Evolutionary conservation across 2,329 filamentous ascomycete species (phyloP).

Genomic region (Aureobasidium sp.): DNA sequence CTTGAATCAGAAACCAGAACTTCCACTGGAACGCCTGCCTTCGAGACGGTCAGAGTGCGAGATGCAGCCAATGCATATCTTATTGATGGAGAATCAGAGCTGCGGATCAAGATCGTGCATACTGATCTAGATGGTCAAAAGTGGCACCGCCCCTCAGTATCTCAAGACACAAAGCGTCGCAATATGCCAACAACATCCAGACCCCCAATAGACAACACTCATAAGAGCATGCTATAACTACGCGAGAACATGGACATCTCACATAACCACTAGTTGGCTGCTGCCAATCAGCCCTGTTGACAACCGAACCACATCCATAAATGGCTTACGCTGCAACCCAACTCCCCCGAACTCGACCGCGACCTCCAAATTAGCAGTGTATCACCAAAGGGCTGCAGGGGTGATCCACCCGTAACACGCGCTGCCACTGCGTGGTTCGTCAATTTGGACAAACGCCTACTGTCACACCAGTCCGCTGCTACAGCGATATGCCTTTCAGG

Average conservation of each 20-base stretch:
- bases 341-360: background rate
- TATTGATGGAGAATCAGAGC: background rate
- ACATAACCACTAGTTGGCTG: background rate
- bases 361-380: background rate
- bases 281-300: background rate
- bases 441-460: background rate
- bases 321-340: background rate
- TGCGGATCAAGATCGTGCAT: background rate
- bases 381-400: background rate
- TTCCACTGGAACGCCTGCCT: background rate
- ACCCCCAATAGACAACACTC: background rate
- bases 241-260: background rate
- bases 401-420: background rate
- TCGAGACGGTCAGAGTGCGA: background rate
- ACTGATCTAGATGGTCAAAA: background rate
- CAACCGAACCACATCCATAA: background rate
- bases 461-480: conserved; percentile 1
- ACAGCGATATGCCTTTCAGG: background rate
- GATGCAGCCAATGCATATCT: background rate
- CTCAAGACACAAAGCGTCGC: background rate
- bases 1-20: too few relatives aligned
- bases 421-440: background rate
- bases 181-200: background rate
- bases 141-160: background rate
- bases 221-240: background rate